Evolutionary conservation across 257 asterid genomes (phyloP).

Genomic region (Datura wrightii): DNA sequence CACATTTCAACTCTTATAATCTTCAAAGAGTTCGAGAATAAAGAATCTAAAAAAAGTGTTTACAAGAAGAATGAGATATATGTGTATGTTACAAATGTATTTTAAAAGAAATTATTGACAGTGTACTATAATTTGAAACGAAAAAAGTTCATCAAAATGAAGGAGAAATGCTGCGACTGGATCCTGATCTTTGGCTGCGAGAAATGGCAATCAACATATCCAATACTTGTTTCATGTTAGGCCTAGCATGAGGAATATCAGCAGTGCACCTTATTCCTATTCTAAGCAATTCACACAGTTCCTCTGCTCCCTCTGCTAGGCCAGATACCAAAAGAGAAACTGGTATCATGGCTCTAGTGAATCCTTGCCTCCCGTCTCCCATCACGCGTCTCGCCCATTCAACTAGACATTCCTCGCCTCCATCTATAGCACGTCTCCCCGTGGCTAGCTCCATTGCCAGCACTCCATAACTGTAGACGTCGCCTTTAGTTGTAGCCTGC

Average conservation of each 20-base stretch:
- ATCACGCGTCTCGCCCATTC: conserved; percentile 91
- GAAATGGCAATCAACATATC: conserved; percentile 64
- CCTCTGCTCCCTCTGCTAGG: conserved; percentile 69
- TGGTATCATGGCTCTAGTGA: conserved; percentile 46
- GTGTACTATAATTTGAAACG: neutral
- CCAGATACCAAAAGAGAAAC: conserved; percentile 71
- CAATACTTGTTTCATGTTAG: conserved; percentile 89
- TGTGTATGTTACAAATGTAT: conserved; percentile 29
- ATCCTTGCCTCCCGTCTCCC: conserved; percentile 64
- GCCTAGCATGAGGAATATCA: conserved; percentile 74
- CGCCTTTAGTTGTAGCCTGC: conserved; percentile 97
- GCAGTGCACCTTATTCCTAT: conserved; percentile 83
- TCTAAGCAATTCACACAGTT: conserved; percentile 70
- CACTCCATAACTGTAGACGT: conserved; percentile 92
- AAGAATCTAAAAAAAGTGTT: conserved; percentile 26
- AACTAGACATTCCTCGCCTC: conserved; percentile 88
- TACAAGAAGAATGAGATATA: conserved; percentile 24
- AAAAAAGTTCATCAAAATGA: conserved; percentile 30
- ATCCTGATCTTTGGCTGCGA: conserved; percentile 44
- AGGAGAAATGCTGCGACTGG: conserved; percentile 43
- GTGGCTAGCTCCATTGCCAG: conserved; percentile 93
- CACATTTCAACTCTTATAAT: neutral
- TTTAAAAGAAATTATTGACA: conserved; percentile 29
- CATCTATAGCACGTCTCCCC: conserved; percentile 85
- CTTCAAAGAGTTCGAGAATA: conserved; percentile 31